These are phyloP conservation scores for Straminergon stramineum DNA, from an alignment of 225 moss, liverwort and hornwort species.

Conservation along the genomic window DNA sequence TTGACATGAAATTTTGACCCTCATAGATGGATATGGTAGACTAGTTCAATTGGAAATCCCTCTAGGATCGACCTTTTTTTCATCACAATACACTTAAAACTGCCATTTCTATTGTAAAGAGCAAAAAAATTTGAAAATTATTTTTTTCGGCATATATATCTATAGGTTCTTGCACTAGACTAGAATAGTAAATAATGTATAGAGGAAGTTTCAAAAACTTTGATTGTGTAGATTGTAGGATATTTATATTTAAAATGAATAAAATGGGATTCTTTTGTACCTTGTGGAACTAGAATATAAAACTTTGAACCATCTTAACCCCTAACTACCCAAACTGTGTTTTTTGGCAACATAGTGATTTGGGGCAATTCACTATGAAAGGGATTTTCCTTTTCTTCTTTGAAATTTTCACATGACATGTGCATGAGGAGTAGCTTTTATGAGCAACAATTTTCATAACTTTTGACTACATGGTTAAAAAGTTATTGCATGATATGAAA, in stretches of 20 bases:
- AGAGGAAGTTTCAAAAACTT: not conserved
- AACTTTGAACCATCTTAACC: not conserved
- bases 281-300: not conserved
- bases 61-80: rapidly evolving
- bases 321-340: no score
- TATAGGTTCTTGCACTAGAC: no score
- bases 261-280: not conserved
- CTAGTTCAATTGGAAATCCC: not conserved
- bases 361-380: no score
- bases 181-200: no score
- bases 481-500: no score
- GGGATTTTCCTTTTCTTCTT: no score
- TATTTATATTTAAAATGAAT: not conserved
- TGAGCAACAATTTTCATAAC: no score
- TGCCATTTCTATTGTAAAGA: not conserved
- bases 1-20: rapidly evolving
- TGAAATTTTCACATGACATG: no score
- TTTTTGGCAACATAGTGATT: no score
- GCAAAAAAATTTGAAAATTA: not conserved
- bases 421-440: no score
- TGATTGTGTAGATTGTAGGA: rapidly evolving
- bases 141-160: no score
- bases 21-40: rapidly evolving
- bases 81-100: not conserved
- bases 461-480: no score